Evolutionary conservation across 768 basidiomycete genomes (phyloP).

Genomic region (Mycena chlorophos): DNA sequence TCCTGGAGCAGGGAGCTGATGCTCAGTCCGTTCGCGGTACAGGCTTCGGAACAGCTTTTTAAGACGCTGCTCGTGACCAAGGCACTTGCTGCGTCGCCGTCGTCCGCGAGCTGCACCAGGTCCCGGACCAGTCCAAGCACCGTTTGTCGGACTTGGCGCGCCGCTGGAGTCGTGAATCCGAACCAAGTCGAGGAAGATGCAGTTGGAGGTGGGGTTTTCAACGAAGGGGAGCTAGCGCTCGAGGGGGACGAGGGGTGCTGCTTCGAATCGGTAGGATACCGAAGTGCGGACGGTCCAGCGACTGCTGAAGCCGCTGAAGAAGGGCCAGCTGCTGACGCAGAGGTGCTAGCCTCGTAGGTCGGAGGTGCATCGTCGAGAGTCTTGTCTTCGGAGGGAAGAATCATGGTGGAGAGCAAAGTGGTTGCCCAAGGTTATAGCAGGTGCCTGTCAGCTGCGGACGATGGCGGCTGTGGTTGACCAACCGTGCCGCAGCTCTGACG

Average conservation of each 20-base stretch:
- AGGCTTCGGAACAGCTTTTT: constrained; percentile 48
- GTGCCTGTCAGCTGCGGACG: too few species aligned
- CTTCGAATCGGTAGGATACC: neutral
- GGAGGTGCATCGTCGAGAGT: constrained; percentile 11
- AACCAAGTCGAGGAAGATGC: constrained; percentile 18
- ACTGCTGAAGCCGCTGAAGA: neutral
- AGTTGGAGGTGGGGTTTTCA: neutral
- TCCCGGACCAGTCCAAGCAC: constrained; percentile 42
- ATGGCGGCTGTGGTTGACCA: too few species aligned
- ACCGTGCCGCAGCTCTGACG: too few species aligned
- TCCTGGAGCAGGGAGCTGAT: constrained; percentile 48
- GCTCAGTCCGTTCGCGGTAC: constrained; percentile 38
- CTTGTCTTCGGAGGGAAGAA: neutral
- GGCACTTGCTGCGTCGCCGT: constrained; percentile 10
- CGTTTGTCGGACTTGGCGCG: constrained; percentile 39
- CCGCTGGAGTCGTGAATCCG: constrained; percentile 15
- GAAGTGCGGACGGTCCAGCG: constrained; percentile 3
- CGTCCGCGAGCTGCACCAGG: constrained; percentile 29
- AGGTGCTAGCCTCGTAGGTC: constrained; percentile 15
- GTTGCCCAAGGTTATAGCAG: too few species aligned
- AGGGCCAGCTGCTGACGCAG: neutral
- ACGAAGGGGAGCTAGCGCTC: neutral
- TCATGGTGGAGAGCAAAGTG: neutral
- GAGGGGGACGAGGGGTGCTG: neutral
- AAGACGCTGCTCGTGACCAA: constrained; percentile 32